Base-by-base conservation (phyloP, 108 stramenopile species). In the Fistulifera pelliculosa region DNA sequence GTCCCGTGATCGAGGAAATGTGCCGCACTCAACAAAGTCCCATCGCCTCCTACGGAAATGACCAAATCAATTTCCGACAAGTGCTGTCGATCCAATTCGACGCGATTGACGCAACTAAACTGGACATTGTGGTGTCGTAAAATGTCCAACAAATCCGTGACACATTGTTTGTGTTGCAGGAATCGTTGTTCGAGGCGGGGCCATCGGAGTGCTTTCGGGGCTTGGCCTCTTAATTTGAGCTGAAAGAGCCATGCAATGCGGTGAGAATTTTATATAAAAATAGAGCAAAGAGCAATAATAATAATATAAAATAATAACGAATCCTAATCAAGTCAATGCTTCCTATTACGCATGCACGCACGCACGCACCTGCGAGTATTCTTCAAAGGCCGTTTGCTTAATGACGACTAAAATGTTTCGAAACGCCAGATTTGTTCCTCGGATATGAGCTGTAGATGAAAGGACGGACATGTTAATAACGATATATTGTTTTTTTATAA, bases 171-270 rank as follows among this genome's bases (percentile, higher is more conserved):
- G 70, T 98, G 96, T 4, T 85, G 76, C 52, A 81, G 73, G 74
- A 94, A 90, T 7, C 96, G 93, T 35, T 83, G 72, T 68, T 88
- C 85, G 41, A 87, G 71, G 25, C 83, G 87, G 43, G 77, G 76
- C 96, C 96, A 98, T 14, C 95, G 79, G 17, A 98, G 69, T 11
- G 96, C 95, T 64, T 95, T 92, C 44, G 96, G 96, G 18, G 96
- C 95, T 65, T 90, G 87, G 23, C 96, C 96, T 21, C 95, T 83
- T 4, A 87, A 66, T 64, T 95, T 94, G n/a, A 97, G 59, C 70
- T 94, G 85, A 18, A 50, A 42, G 60, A 51, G 42, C 11, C 2
- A 54, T 17, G 26, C 2, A 56, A 56, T 56, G 55, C 15, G 19
- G 55, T 56, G 39, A 56, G 17, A 6, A 8, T 35, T 35, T 35